Evolutionary conservation across 208 protist species (phyloP).

Genomic region (Vickermania ingenoplastis): DNA sequence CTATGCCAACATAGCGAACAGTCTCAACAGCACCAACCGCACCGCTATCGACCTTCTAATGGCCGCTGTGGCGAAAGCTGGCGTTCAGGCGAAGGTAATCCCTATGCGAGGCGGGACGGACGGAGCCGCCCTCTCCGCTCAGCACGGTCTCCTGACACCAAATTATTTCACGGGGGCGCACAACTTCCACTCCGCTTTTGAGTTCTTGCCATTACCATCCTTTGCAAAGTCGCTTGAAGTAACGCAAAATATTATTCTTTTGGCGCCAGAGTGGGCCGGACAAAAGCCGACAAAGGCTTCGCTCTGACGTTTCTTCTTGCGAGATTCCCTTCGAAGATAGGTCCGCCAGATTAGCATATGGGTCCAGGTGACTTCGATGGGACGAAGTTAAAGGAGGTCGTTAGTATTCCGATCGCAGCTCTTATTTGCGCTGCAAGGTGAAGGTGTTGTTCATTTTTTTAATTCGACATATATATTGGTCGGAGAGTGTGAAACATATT

Average conservation of each 20-base stretch:
- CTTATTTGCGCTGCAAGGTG: too few relatives aligned
- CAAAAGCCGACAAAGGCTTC: constrained; percentile 8
- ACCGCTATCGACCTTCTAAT: constrained; percentile 66
- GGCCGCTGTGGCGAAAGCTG: constrained; percentile 36
- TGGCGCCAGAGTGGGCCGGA: constrained; percentile 28
- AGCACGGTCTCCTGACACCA: constrained; percentile 54
- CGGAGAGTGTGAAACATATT: too few relatives aligned
- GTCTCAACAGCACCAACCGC: constrained; percentile 29
- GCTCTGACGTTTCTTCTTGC: too few relatives aligned
- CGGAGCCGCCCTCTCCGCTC: constrained; percentile 52
- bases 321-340: too few relatives aligned
- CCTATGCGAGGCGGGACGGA: constrained; percentile 81
- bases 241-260: constrained; percentile 51
- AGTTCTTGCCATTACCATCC: constrained; percentile 73
- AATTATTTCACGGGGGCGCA: constrained; percentile 85
- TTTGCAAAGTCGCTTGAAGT: constrained; percentile 82
- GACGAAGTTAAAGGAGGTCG: too few relatives aligned
- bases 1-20: constrained; percentile 73
- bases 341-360: too few relatives aligned
- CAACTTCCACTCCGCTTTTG: constrained; percentile 83
- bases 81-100: constrained; percentile 62
- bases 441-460: too few relatives aligned
- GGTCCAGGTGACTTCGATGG: too few relatives aligned
- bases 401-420: too few relatives aligned
- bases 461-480: too few relatives aligned